Base-by-base conservation (phyloP, 768 basidiomycete genomes). In the Tylopilus plumbeoviolaceoides region DNA sequence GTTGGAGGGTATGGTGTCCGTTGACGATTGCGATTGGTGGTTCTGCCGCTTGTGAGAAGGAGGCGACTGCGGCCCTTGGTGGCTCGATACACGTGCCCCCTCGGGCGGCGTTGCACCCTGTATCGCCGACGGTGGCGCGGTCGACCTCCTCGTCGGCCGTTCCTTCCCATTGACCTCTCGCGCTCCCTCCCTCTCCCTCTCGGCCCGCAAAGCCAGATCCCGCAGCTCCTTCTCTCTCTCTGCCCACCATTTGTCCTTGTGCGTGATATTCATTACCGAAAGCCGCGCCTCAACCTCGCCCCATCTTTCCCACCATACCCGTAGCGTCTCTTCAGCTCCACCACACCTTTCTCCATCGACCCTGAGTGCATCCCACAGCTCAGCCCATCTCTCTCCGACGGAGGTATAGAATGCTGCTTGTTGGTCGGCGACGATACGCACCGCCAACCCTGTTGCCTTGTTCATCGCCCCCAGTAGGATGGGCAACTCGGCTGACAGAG, bases 291-390 rank as follows among this genome's bases (percentile, higher is more conserved):
- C 84, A 36, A 89, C 84, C 38, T 87, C 86, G 12, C 65, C 73
- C 81, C 83, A 91, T 15, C 90, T 72, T 36, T 73, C 72, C 63
- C 75, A 73, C 89, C 90, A 92, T 10, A 90, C 85, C 0, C 74
- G 74, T 25, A 83, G 62, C 20, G 90, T 91, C 73, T 91, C 89
- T 9, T 75, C 77, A 6, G 77, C 77, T 7, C 82, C 84, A 1
- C 78, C 82, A 55, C 84, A 84, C 72, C 78, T 67, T 71, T 87
- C 84, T 2, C 83, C 84, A 18, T 87, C 87, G 5, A 86, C 82
- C 10, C 78, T 72, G n/a, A 88, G 69, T 63, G 85, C 87, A 54
- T 91, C 87, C 90, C 90, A 92, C n/a, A 92, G 70, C n/a, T 83
- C 84, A 2, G 75, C 78, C 90, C 90, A 92, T 27, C 78, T 73